These are phyloP conservation scores for Pseudotulostoma volvatum DNA, from an alignment of 495 filamentous ascomycete genomes.

Conservation along the genomic window DNA sequence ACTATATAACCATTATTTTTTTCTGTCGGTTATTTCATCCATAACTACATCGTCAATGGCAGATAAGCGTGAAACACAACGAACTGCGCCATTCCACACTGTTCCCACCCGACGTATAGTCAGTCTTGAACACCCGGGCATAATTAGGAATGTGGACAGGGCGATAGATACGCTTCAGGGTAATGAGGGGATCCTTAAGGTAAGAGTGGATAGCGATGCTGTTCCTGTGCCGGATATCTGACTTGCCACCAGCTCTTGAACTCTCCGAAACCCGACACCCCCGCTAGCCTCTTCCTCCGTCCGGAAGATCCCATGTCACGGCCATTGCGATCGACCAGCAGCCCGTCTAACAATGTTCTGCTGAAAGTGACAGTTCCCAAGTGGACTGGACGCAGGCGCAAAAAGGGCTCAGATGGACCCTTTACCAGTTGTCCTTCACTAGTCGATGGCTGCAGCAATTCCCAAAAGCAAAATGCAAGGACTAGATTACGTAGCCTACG, in stretches of 20 bases:
- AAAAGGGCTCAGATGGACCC: constrained; percentile 50
- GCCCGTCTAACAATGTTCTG: constrained; percentile 60
- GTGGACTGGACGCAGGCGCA: constrained; percentile 69
- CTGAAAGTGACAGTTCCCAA: constrained; percentile 79
- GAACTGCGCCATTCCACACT: constrained; percentile 35
- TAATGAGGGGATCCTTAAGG: constrained; percentile 44
- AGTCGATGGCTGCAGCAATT: constrained; percentile 2
- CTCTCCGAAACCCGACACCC: constrained; percentile 19
- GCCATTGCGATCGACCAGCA: constrained; percentile 53
- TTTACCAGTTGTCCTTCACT: constrained; percentile 29
- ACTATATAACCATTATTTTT: no score
- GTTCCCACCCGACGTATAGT: constrained; percentile 51
- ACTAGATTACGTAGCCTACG: constrained; percentile 46
- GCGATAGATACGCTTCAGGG: constrained; percentile 66
- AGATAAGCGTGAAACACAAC: constrained; percentile 5
- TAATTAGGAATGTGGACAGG: constrained; percentile 67
- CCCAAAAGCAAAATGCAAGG: constrained; percentile 15
- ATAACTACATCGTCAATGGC: no score
- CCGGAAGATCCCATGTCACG: constrained; percentile 62
- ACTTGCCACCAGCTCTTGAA: constrained; percentile 23
- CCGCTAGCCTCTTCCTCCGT: constrained; percentile 46
- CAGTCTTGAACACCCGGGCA: constrained; percentile 75
- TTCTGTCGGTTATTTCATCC: no score
- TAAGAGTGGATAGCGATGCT: constrained; percentile 13
- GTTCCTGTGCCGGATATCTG: background rate